Conservation (phyloP, 306 rosid genomes). For the Lathyrus aphaca region DNA sequence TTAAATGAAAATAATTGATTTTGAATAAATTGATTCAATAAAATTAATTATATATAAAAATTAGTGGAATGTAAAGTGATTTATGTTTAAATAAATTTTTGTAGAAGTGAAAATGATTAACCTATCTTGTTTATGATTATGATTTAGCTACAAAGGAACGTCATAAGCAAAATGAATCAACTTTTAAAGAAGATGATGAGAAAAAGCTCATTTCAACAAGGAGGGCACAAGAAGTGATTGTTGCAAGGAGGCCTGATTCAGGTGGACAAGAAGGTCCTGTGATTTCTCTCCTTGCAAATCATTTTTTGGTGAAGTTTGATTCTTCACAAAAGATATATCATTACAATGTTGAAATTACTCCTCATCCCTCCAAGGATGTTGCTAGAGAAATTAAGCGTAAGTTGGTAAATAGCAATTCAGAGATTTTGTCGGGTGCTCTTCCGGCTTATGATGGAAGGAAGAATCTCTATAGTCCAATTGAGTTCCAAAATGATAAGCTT, state of each 20-base stretch:
- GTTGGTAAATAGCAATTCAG: constrained; percentile 65
- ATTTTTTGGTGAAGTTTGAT: constrained; percentile 81
- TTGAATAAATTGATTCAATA: no score
- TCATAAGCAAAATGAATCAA: constrained; percentile 47
- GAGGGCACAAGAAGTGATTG: constrained; percentile 58
- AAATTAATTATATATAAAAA: no score
- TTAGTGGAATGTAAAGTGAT: no score
- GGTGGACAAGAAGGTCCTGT: constrained; percentile 91
- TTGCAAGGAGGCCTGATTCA: constrained; percentile 88
- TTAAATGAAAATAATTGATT: no score
- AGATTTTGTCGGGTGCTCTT: constrained; percentile 66
- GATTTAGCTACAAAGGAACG: constrained; percentile 56
- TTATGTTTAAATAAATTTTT: no score
- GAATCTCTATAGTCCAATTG: constrained; percentile 85
- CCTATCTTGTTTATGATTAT: constrained; percentile 38
- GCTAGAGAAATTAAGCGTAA: constrained; percentile 81
- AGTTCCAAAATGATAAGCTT: constrained; percentile 80
- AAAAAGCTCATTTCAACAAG: constrained; percentile 50
- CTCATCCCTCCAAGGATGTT: constrained; percentile 83
- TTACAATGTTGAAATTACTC: constrained; percentile 93
- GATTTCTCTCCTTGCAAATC: constrained; percentile 88
- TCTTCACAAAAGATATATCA: constrained; percentile 72
- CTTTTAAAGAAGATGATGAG: constrained; percentile 54
- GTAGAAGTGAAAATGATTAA: constrained; percentile 16
- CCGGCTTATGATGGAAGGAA: constrained; percentile 94